A percentile compares a stretch with the other conserved stretches of the same genome.
Conservation (phyloP, 257 asterid species). For the Nicotiana otophora region DNA sequence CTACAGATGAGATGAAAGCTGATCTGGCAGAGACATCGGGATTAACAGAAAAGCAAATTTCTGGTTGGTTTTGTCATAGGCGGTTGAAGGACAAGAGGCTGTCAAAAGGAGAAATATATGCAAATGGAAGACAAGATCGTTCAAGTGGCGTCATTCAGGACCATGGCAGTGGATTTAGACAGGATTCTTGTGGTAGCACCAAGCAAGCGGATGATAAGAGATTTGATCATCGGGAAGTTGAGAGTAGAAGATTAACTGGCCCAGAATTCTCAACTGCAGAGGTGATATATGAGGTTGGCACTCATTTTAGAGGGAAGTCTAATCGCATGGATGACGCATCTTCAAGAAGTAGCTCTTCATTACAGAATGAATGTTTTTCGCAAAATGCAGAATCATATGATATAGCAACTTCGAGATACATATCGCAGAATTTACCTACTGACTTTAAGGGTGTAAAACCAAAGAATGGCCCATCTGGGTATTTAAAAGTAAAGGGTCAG, state of each 20-base stretch:
- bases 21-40: constrained; percentile 72
- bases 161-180: constrained; percentile 78
- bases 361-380: constrained; percentile 36
- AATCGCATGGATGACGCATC: constrained; percentile 46
- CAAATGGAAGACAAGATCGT: constrained; percentile 52
- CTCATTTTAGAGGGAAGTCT: constrained; percentile 36
- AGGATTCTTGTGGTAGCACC: constrained; percentile 97
- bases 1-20: constrained; percentile 62
- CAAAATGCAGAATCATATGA: constrained; percentile 36
- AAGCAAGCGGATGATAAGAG: constrained; percentile 55
- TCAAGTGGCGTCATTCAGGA: constrained; percentile 79
- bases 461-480: constrained; percentile 86
- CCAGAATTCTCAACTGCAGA: constrained; percentile 54
- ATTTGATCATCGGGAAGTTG: constrained; percentile 65
- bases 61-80: constrained; percentile 98
- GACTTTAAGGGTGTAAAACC: constrained; percentile 41
- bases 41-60: constrained; percentile 87
- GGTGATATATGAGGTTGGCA: constrained; percentile 40
- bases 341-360: constrained; percentile 71
- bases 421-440: constrained; percentile 32
- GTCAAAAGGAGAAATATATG: constrained; percentile 37
- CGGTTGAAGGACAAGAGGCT: constrained; percentile 82
- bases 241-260: constrained; percentile 52
- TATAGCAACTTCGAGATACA: constrained; percentile 40
- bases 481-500: constrained; percentile 80